Conservation (phyloP, 805 yeast species). For the Jamesozyma jinghongensis region DNA sequence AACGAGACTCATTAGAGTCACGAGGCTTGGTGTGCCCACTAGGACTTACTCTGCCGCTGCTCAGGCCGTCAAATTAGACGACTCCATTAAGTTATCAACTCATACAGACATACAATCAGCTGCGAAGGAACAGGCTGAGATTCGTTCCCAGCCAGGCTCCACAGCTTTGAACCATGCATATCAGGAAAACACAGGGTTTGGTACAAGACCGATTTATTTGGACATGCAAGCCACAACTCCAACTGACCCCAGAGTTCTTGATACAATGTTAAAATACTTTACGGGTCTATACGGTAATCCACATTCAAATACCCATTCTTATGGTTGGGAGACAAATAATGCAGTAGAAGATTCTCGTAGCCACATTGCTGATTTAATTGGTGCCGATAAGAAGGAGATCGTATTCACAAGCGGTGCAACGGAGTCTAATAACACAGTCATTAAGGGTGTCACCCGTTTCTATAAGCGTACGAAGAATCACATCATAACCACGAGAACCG, state of each 20-base stretch:
- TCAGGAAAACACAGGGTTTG: slow-evolving; percentile 37
- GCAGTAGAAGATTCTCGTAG: slow-evolving; percentile 83
- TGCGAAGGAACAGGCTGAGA: slow-evolving; percentile 24
- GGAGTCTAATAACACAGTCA: slow-evolving; percentile 88
- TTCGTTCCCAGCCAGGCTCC: slow-evolving; percentile 21
- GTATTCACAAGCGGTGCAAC: slow-evolving; percentile 98
- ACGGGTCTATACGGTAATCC: slow-evolving; percentile 97
- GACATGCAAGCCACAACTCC: slow-evolving; percentile 99
- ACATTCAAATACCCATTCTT: slow-evolving; percentile 91
- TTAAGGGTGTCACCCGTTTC: slow-evolving; percentile 93
- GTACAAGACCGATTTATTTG: slow-evolving; percentile 84
- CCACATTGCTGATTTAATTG: slow-evolving; percentile 72
- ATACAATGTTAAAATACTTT: slow-evolving; percentile 72
- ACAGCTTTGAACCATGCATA: slow-evolving; percentile 33
- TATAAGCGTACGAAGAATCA: slow-evolving; percentile 85
- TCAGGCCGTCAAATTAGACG: slow-evolving; percentile 20
- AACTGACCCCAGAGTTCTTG: slow-evolving; percentile 91
- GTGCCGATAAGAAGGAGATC: slow-evolving; percentile 94
- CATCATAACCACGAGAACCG: slow-evolving; percentile 92
- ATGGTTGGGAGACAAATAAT: slow-evolving; percentile 97
- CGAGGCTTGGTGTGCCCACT: too few species aligned
- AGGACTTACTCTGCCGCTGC: slow-evolving; percentile 15
- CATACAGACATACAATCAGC: slow-evolving; percentile 30
- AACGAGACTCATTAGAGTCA: too few species aligned
- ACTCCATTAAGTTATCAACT: slow-evolving; percentile 23